Evolutionary conservation across 169 alveolate species (phyloP).

Genomic region (Plasmodium vinckei): DNA sequence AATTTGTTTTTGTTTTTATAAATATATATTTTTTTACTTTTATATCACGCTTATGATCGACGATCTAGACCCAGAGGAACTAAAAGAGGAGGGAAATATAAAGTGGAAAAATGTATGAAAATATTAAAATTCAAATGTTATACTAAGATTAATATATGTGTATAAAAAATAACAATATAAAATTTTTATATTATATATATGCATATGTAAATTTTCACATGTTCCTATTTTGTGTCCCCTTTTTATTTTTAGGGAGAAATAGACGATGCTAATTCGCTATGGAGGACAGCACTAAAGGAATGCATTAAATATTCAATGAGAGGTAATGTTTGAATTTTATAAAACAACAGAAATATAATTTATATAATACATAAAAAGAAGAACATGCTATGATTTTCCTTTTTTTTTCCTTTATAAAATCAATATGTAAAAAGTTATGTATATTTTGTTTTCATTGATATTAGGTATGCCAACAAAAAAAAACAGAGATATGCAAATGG

Average conservation of each 20-base stretch:
- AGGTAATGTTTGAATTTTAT: constrained; percentile 6
- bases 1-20: no score
- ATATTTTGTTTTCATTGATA: no score
- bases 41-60: constrained; percentile 24
- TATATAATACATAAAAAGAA: no score
- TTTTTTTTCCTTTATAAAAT: no score
- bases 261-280: constrained; percentile 59
- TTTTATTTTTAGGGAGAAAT: constrained; percentile 36
- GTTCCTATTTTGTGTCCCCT: neutral
- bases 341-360: neutral
- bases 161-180: no score
- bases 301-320: constrained; percentile 72
- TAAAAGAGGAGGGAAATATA: constrained; percentile 55
- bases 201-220: neutral
- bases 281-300: constrained; percentile 66
- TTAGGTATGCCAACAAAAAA: constrained; percentile 52
- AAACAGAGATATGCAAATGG: constrained; percentile 60
- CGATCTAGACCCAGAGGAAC: constrained; percentile 63
- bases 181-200: neutral
- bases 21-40: neutral
- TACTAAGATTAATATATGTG: no score
- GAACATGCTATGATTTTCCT: no score
- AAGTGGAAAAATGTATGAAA: constrained; percentile 47
- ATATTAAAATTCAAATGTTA: neutral
- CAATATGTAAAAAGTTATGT: no score